Evolutionary conservation across 73 alveolate species (phyloP), one percentile per base, ranked within the genome.

Genomic region (Urostyla sp.): DNA sequence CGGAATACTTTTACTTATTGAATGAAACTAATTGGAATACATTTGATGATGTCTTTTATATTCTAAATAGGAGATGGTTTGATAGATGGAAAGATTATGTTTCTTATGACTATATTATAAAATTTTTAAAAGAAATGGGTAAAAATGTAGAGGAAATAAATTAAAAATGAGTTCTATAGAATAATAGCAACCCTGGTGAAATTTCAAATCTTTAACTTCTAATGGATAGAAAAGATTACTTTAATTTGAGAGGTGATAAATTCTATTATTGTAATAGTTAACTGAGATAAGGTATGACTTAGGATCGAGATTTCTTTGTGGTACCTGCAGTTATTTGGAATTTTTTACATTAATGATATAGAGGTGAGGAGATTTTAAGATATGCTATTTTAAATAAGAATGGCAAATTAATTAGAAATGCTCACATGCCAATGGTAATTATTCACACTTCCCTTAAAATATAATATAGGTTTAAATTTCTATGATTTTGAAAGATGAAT

Each of bases 151-250:
- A 45, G 31, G 83, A 69, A 1, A 20, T 69, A 24, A 48, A 57
- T 27, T 46, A 46, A 1, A 45, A 69, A 37, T 46, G 48, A 23
- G 49, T 69, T 46, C 34, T 69, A 55, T 45, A 67, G 1, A 69
- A 69, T 46, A 69, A 69, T 45, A 37, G 66, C 7, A 69, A 61
- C 44, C 89, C 89, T 60, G 89, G 89, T 11, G 89, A 78, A 26
- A 78, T 78, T 24, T 55, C 77, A 1, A 78, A 78, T 48, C 18
- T 28, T n/a, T 0, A 16, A 21, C 59, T 78, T 15, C 32, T 78
- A 5, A 61, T 78, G 89, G 89, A 78, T 30, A 38, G 49, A 60
- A 78, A 66, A 54, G 89, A 78, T 27, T 56, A 27, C 56, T 50
- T 40, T n/a, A 34, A 38, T 4, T 31, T 23, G 26, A 13, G 15